These are phyloP conservation scores for Amniculicola lignicola DNA, from an alignment of 495 filamentous ascomycete genomes.

Conservation along the genomic window DNA sequence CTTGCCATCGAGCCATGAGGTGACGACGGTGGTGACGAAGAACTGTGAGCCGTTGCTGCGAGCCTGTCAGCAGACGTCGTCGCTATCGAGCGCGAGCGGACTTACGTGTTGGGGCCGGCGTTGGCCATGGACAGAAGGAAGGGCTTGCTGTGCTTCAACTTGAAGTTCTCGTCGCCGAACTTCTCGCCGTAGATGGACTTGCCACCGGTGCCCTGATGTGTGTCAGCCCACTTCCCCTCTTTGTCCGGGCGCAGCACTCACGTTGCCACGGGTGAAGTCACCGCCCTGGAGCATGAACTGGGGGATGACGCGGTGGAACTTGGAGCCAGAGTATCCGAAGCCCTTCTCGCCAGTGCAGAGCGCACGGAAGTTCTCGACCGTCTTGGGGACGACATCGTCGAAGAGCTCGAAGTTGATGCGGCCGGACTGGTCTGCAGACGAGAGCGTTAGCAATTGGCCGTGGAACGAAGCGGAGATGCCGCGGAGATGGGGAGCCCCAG, in stretches of 20 bases:
- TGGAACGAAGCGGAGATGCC: neutral
- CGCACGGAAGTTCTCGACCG: constrained; percentile 42
- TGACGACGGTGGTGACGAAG: constrained; percentile 52
- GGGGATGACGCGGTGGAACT: constrained; percentile 49
- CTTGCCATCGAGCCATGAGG: constrained; percentile 45
- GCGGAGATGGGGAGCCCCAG: constrained; percentile 8
- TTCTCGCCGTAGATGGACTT: constrained; percentile 87
- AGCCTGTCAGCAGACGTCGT: constrained; percentile 31
- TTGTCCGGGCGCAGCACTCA: constrained; percentile 30
- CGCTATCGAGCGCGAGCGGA: neutral
- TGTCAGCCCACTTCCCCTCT: constrained; percentile 6
- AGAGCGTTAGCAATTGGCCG: constrained; percentile 31
- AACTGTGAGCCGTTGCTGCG: constrained; percentile 72
- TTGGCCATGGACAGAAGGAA: constrained; percentile 81
- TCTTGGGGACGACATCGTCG: constrained; percentile 85
- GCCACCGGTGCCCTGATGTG: constrained; percentile 69
- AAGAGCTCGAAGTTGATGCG: constrained; percentile 90
- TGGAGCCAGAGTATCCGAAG: constrained; percentile 52
- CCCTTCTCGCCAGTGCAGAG: constrained; percentile 62
- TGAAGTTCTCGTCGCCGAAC: constrained; percentile 80
- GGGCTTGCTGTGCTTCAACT: constrained; percentile 58
- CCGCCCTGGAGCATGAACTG: constrained; percentile 54
- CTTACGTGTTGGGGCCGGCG: constrained; percentile 74
- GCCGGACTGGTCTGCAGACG: constrained; percentile 61
- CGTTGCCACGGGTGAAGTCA: constrained; percentile 52